phyloP scores from a whole-genome alignment of 2,329 filamentous ascomycete genomes.

The Penicillium sp. region DNA sequence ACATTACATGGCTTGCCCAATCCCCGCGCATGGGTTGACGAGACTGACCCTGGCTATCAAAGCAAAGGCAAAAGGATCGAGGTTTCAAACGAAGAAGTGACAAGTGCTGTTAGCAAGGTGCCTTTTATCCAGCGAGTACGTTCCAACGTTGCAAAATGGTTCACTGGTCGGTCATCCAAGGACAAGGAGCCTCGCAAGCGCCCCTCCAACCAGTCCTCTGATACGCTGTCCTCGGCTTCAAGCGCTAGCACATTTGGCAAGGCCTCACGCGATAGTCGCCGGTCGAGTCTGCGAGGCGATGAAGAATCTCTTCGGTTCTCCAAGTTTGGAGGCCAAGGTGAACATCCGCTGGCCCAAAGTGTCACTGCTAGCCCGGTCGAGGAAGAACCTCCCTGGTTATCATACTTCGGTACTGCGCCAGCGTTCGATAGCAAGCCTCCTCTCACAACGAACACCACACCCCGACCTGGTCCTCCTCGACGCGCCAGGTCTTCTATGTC shows the following conservation, averaged over 20 bases:
- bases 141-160: conserved; percentile 66
- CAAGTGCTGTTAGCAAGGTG: conserved; percentile 80
- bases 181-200: conserved; percentile 44
- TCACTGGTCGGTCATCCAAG: conserved; percentile 39
- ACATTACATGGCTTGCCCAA: conserved; percentile 72
- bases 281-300: conserved; percentile 54
- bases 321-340: conserved; percentile 49
- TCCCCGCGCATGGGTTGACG: conserved; percentile 77
- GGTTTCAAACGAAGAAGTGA: conserved; percentile 85
- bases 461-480: conserved; percentile 37
- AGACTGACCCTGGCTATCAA: conserved; percentile 76
- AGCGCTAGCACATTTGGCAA: conserved; percentile 53
- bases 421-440: conserved; percentile 11
- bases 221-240: conserved; percentile 50
- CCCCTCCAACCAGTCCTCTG: conserved; percentile 50
- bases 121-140: conserved; percentile 79
- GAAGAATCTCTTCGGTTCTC: conserved; percentile 51
- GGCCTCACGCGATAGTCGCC: conserved; percentile 46
- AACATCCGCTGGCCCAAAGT: conserved; percentile 71
- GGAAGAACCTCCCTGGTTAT: conserved; percentile 25
- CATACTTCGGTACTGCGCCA: conserved; percentile 34
- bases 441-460: conserved; percentile 15
- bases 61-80: conserved; percentile 80
- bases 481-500: conserved; percentile 42
- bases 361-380: conserved; percentile 62